Evolutionary conservation across 352 stramenopile genomes (phyloP), one percentile per base, ranked within the genome.

Genomic region (Thalassiosira sp.): DNA sequence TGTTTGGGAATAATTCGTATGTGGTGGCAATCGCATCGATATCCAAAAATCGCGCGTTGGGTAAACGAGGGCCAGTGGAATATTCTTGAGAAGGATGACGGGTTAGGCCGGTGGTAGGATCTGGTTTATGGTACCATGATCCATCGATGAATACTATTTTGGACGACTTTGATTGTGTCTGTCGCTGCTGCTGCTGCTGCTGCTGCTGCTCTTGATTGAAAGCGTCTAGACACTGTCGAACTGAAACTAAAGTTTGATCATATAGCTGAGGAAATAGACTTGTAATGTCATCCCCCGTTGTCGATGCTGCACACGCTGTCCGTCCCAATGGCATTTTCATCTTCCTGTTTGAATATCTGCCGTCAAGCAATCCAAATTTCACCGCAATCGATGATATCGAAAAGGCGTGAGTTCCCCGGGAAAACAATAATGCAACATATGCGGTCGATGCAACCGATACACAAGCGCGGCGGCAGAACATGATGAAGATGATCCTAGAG

Each of bases 61-160:
- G 63, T 28, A 81, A 18, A 22, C 72, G 72, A 31, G 72, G 72
- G 18, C 64, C 64, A 0, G 24, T 54, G 28, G 24, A 45, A 31
- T 66, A 81, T 65, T 81, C 72, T n/a, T 16, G 2, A 6, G 43
- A 51, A n/a, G 62, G 62, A 37, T 62, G 53, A 24, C 72, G 16
- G 10, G 57, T 18, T n/a, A 18, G 18, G 11, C 54, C 45, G 18
- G 68, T 77, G 7, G 15, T 65, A n/a, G 59, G 59, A 61, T 76
- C 72, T 18, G 64, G 62, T 5, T 48, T 37, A 18, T 76, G 63
- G 45, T 81, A 76, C 72, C 72, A 81, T 8, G 62, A 76, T 51
- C 51, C 72, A 45, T 81, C 72, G n/a, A 81, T 48, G 27, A 77
- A 77, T 25, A 70, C 24, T 49, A 81, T 16, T 48, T 63, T 62